Percentiles rank a stretch among this genome's conserved stretches.
Conservation (phyloP, 1,139 yeast genomes). For the Meyerozyma carpophila region DNA sequence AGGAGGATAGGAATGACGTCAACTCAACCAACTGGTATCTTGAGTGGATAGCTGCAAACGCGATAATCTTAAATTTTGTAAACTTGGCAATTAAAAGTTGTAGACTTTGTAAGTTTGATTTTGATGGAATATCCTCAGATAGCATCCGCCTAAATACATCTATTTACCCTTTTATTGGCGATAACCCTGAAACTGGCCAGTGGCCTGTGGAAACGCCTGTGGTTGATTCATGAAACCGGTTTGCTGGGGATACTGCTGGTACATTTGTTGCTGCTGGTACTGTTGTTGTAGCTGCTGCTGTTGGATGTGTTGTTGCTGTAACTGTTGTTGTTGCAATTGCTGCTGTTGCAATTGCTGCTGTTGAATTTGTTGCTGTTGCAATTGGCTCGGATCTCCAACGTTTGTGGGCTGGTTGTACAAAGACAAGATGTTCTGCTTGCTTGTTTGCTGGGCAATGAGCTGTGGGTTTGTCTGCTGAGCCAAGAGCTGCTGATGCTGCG, state of each 20-base stretch:
- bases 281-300: slow-evolving; percentile 5
- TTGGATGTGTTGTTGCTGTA: slow-evolving; percentile 6
- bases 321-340: slow-evolving; percentile 13
- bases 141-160: no score
- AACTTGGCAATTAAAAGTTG: no score
- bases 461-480: slow-evolving; percentile 41
- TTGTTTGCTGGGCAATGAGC: slow-evolving; percentile 39
- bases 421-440: slow-evolving; percentile 36
- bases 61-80: no score
- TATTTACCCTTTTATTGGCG: no score
- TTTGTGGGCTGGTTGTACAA: slow-evolving; percentile 34
- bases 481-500: slow-evolving; percentile 47
- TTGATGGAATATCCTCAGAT: no score
- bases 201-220: not conserved
- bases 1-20: no score
- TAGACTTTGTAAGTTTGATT: no score
- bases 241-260: slow-evolving; percentile 10
- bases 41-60: no score
- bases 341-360: slow-evolving; percentile 13
- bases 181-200: not conserved
- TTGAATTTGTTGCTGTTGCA: slow-evolving; percentile 7
- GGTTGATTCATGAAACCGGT: not conserved
- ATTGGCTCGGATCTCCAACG: slow-evolving; percentile 17
- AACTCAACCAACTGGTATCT: no score
- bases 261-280: slow-evolving; percentile 19